These are phyloP conservation scores for Narthecium ossifragum DNA, from an alignment of 106 monocot genomes.

Conservation along the genomic window DNA sequence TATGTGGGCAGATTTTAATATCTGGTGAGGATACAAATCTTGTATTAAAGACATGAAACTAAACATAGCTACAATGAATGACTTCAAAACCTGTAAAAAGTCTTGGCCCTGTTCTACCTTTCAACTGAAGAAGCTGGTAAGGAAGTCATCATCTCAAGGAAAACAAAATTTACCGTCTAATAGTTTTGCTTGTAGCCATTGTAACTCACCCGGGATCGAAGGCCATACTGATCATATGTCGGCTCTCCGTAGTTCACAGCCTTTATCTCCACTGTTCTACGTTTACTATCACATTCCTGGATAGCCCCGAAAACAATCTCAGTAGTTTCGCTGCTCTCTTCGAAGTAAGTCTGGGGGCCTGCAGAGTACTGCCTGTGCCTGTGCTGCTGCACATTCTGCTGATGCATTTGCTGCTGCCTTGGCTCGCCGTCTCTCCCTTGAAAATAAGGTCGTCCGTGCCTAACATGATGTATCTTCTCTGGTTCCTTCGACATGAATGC, in stretches of 20 bases:
- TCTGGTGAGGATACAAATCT: no score
- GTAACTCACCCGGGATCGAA: slow-evolving; percentile 50
- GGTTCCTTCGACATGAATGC: slow-evolving; percentile 89
- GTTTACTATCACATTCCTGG: slow-evolving; percentile 54
- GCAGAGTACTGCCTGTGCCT: slow-evolving; percentile 70
- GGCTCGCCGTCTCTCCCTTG: slow-evolving; percentile 45
- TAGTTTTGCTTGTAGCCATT: slow-evolving; percentile 38
- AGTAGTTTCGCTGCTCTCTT: slow-evolving; percentile 73
- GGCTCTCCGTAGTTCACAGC: slow-evolving; percentile 69
- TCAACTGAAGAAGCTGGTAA: no score
- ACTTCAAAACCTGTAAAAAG: no score
- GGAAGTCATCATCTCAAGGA: no score
- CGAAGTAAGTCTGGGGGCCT: slow-evolving; percentile 80
- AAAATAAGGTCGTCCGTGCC: slow-evolving; percentile 50
- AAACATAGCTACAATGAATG: no score
- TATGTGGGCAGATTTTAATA: no score
- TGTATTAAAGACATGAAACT: no score
- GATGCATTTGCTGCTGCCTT: slow-evolving; percentile 24
- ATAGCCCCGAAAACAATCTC: slow-evolving; percentile 99
- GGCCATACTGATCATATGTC: slow-evolving; percentile 50
- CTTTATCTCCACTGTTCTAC: slow-evolving; percentile 58
- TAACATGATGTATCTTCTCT: slow-evolving; percentile 73
- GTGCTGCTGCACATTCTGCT: slow-evolving; percentile 66
- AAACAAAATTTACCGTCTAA: no score
- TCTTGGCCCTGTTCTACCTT: no score